These are phyloP conservation scores for Camellia sinensis DNA, from an alignment of 148 eudicot genomes.

Conservation along the genomic window DNA sequence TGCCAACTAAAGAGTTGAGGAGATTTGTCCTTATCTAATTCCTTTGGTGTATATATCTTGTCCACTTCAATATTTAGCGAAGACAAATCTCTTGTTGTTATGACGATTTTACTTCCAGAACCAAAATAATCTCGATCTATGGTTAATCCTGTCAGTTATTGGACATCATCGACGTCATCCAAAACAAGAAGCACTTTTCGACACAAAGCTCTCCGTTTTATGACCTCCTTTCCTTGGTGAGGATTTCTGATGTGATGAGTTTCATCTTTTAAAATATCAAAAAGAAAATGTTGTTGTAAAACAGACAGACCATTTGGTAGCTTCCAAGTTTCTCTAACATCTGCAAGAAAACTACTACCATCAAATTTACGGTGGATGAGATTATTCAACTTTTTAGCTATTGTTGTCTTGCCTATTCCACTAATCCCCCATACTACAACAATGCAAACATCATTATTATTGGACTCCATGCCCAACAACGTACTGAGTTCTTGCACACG, in stretches of 20 bases:
- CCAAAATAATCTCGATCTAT: neutral
- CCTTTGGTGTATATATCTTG: neutral
- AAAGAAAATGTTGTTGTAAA: constrained; percentile 11
- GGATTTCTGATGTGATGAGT: neutral
- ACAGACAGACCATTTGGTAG: neutral
- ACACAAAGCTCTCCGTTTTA: constrained; percentile 6
- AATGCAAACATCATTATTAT: neutral
- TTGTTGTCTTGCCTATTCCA: constrained; percentile 13
- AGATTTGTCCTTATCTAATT: neutral
- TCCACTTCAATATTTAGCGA: neutral
- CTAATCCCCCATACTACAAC: constrained; percentile 15
- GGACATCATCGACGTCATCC: constrained; percentile 11
- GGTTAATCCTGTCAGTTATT: neutral
- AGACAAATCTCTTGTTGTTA: constrained; percentile 16
- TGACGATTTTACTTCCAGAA: neutral
- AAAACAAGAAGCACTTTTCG: constrained; percentile 15
- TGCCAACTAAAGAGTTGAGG: constrained; percentile 13
- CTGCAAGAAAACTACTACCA: constrained; percentile 4
- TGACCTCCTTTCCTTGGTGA: neutral
- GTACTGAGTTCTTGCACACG: neutral
- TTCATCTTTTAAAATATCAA: neutral
- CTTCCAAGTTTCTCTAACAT: neutral
- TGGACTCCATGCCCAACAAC: neutral
- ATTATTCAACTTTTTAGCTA: constrained; percentile 3
- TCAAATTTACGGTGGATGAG: neutral